Percentiles rank a stretch among this genome's conserved stretches.
Evolutionary conservation across 169 alveolate species (phyloP).

Genomic region (Theileria luwenshuni): DNA sequence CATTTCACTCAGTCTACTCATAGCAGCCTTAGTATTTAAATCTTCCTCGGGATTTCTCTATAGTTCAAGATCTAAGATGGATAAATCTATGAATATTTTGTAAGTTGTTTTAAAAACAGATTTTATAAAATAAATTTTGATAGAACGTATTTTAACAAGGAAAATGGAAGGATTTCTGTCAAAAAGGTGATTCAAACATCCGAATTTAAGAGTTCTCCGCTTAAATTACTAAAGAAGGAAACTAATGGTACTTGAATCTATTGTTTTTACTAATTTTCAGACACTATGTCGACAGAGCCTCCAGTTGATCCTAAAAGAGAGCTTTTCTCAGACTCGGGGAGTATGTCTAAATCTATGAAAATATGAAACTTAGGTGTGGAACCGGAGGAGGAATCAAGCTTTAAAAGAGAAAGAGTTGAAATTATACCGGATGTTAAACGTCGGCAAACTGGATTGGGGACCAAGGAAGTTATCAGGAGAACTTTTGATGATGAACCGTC

Average conservation of each 20-base stretch:
- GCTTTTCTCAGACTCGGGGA: background rate
- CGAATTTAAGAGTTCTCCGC: background rate
- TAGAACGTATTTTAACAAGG: constrained; percentile 33
- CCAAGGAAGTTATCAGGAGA: background rate
- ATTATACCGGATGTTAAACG: background rate
- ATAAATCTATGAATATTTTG: constrained; percentile 42
- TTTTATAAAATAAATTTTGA: constrained; percentile 26
- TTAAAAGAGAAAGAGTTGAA: background rate
- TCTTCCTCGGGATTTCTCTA: constrained; percentile 42
- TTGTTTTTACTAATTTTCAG: constrained; percentile 6
- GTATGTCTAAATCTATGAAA: background rate
- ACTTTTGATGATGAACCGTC: constrained; percentile 52
- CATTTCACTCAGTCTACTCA: background rate
- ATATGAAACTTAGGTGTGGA: background rate
- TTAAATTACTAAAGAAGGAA: background rate
- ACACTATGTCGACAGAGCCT: background rate
- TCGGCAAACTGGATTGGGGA: background rate
- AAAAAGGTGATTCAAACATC: background rate
- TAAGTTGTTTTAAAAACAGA: constrained; percentile 21
- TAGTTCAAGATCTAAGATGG: constrained; percentile 41
- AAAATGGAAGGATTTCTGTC: background rate
- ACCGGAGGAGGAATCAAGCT: background rate
- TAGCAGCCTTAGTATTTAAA: constrained; percentile 6
- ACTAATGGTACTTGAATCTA: background rate
- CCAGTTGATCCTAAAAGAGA: background rate